Percentiles rank a stretch among this genome's conserved stretches.
phyloP scores from a whole-genome alignment of 345 rosid species.

The Hibiscus mutabilis region DNA sequence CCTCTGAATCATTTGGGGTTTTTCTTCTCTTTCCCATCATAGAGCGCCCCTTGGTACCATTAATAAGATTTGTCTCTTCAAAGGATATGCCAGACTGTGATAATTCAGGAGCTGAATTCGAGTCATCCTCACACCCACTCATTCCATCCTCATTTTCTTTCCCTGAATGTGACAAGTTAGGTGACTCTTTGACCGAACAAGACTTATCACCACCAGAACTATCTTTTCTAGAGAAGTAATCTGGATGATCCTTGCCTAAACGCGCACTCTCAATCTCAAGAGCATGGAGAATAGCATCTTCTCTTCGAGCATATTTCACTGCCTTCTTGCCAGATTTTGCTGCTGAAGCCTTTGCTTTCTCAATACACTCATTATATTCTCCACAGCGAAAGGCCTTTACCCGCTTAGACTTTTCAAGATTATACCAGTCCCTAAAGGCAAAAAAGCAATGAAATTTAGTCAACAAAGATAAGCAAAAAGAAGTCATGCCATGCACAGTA shows the following conservation, averaged over 20 bases:
- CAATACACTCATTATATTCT: slow-evolving; percentile 76
- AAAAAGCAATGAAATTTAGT: slow-evolving; percentile 2
- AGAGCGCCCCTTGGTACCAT: slow-evolving; percentile 44
- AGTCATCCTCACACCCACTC: slow-evolving; percentile 33
- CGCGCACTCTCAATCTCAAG: slow-evolving; percentile 81
- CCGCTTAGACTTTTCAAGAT: slow-evolving; percentile 85
- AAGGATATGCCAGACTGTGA: slow-evolving; percentile 63
- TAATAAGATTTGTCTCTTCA: slow-evolving; percentile 45
- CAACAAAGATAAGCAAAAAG: slow-evolving; percentile 1
- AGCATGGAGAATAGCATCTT: slow-evolving; percentile 90
- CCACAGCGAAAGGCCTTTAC: slow-evolving; percentile 98
- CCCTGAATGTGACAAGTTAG: slow-evolving; percentile 40
- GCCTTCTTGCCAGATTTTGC: slow-evolving; percentile 61
- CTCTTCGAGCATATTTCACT: slow-evolving; percentile 83
- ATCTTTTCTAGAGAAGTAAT: slow-evolving; percentile 29
- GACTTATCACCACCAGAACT: slow-evolving; percentile 28
- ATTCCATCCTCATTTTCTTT: slow-evolving; percentile 41
- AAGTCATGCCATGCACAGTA: not conserved
- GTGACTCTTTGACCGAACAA: slow-evolving; percentile 42
- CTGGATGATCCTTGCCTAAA: slow-evolving; percentile 44
- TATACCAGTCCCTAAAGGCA: slow-evolving; percentile 84
- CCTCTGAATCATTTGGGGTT: slow-evolving; percentile 95
- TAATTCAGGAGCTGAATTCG: slow-evolving; percentile 54
- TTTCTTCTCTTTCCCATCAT: slow-evolving; percentile 59
- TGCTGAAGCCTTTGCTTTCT: slow-evolving; percentile 78